phyloP scores from a whole-genome alignment of 192 early-diverging fungal genomes.

The Dissophora ornata region DNA sequence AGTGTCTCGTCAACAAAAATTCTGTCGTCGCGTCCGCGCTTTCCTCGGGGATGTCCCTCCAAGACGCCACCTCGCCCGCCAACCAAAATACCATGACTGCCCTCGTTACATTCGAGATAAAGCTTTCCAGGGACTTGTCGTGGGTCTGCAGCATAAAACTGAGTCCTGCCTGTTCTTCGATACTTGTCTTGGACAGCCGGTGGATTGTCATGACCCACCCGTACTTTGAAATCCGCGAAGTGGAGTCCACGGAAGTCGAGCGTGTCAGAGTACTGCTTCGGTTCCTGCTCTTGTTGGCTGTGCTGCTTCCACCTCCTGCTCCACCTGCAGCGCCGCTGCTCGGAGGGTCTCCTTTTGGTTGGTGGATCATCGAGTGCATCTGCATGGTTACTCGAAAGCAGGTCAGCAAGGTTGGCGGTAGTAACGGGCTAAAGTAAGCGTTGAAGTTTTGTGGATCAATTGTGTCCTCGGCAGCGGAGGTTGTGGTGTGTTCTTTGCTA shows the following conservation, averaged over 20 bases:
- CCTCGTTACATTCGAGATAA: conserved; percentile 39
- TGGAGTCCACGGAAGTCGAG: conserved; percentile 34
- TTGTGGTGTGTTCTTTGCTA: not conserved
- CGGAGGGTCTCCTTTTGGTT: conserved; percentile 8
- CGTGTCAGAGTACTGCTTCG: conserved; percentile 24
- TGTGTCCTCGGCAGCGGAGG: conserved; percentile 1
- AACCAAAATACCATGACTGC: conserved; percentile 51
- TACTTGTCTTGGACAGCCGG: conserved; percentile 41
- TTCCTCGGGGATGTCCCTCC: conserved; percentile 39
- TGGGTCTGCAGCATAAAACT: conserved; percentile 52
- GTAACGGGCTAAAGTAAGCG: conserved; percentile 26
- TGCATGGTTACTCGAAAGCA: conserved; percentile 51
- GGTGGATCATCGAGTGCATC: conserved; percentile 32
- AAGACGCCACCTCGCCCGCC: conserved; percentile 41
- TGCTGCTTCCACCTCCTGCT: not conserved
- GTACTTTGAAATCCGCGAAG: conserved; percentile 44
- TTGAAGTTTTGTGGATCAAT: conserved; percentile 45
- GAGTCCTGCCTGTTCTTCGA: conserved; percentile 45
- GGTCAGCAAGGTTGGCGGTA: conserved; percentile 35
- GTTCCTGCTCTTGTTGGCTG: conserved; percentile 7
- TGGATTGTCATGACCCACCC: conserved; percentile 53
- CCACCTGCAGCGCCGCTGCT: not conserved
- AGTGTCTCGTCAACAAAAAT: conserved; percentile 43
- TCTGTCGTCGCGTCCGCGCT: conserved; percentile 22
- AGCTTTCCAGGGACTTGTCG: conserved; percentile 45